Conservation (phyloP, 2,329 filamentous ascomycete genomes). For the Penicillium palitans region DNA sequence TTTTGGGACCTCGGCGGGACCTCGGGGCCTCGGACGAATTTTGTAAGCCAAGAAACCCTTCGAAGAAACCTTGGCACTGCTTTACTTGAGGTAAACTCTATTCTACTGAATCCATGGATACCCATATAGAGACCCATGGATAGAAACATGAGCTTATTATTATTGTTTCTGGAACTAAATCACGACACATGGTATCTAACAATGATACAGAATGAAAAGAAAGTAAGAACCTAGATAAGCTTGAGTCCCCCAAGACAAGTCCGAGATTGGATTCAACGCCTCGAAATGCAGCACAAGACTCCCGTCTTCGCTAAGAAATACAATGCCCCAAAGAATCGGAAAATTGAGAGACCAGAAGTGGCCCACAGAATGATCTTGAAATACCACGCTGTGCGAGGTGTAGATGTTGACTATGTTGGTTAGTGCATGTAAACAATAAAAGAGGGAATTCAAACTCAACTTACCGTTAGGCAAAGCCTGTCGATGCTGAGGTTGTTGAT, state of each 20-base stretch:
- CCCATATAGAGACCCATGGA: not conserved
- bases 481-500: conserved; percentile 69
- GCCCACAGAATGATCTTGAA: conserved; percentile 21
- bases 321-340: conserved; percentile 21
- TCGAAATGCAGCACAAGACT: conserved; percentile 17
- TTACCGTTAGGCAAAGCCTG: conserved; percentile 21
- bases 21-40: not conserved
- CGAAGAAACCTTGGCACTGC: not conserved
- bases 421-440: not conserved
- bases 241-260: too few relatives aligned
- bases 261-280: not conserved
- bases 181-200: not conserved
- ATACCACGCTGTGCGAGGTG: conserved; percentile 15
- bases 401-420: conserved; percentile 1
- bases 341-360: conserved; percentile 21
- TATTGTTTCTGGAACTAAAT: not conserved
- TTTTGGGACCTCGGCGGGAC: not conserved
- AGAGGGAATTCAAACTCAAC: not conserved
- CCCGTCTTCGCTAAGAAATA: conserved; percentile 19
- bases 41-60: not conserved
- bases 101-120: too few relatives aligned
- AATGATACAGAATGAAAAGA: not conserved
- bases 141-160: not conserved
- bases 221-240: not conserved
- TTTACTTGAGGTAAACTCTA: not conserved